A percentile compares a stretch with the other conserved stretches of the same genome.
These are phyloP conservation scores for Clarkia xantiana DNA, from an alignment of 345 rosid species.

Conservation along the genomic window DNA sequence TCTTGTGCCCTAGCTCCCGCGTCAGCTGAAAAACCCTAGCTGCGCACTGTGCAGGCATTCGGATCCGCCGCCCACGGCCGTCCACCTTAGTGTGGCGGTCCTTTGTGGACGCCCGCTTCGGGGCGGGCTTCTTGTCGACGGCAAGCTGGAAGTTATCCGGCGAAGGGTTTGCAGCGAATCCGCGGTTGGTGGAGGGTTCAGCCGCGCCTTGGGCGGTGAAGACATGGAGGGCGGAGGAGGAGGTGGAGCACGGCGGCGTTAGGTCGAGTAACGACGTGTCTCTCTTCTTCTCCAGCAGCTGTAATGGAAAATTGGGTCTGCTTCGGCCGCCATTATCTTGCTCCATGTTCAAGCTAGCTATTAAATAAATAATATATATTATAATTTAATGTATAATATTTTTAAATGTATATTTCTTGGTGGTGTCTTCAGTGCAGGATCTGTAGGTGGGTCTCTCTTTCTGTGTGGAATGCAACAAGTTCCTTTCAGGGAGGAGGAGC, in stretches of 20 bases:
- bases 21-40: slow-evolving; percentile 92
- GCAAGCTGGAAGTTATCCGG: neutral
- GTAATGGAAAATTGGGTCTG: slow-evolving; percentile 67
- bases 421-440: neutral
- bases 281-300: slow-evolving; percentile 40
- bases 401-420: too few species aligned
- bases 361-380: too few species aligned
- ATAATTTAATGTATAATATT: too few species aligned
- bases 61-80: slow-evolving; percentile 94
- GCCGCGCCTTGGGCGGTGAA: slow-evolving; percentile 1
- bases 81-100: slow-evolving; percentile 94
- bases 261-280: slow-evolving; percentile 11
- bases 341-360: slow-evolving; percentile 33
- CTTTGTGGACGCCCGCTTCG: slow-evolving; percentile 58
- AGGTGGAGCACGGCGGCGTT: slow-evolving; percentile 10
- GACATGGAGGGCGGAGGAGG: slow-evolving; percentile 11
- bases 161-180: too few species aligned
- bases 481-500: slow-evolving; percentile 37
- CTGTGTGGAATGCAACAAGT: slow-evolving; percentile 19
- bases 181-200: too few species aligned
- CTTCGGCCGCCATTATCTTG: slow-evolving; percentile 42
- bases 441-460: slow-evolving; percentile 11
- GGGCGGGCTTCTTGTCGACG: slow-evolving; percentile 43
- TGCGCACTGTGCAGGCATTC: slow-evolving; percentile 88
- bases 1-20: slow-evolving; percentile 76